phyloP scores from a whole-genome alignment of 176 grass and related monocot species.

The Carex scoparia region DNA sequence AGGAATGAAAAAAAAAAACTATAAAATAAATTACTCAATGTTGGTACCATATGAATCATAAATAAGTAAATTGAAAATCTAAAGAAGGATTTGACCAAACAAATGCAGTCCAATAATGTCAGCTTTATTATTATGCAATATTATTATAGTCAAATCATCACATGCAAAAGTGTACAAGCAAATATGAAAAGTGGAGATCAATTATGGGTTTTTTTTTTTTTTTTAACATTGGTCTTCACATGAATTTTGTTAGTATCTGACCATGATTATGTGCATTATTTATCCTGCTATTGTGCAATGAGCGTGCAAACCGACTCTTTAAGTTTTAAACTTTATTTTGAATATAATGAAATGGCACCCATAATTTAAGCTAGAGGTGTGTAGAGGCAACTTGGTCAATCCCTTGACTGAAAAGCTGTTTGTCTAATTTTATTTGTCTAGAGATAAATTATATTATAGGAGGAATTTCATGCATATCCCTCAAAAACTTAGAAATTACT shows the following conservation, averaged over 20 bases:
- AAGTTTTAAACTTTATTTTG: too few relatives aligned
- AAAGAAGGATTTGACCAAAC: not conserved
- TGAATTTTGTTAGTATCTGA: not conserved
- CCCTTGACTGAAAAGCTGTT: too few relatives aligned
- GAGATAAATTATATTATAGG: too few relatives aligned
- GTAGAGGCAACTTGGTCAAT: too few relatives aligned
- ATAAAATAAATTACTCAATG: not conserved
- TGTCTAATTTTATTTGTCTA: too few relatives aligned
- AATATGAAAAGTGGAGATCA: not conserved
- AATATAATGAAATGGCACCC: too few relatives aligned
- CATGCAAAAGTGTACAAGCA: conserved; percentile 9
- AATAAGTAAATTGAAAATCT: not conserved
- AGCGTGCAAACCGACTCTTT: not conserved
- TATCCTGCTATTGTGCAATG: not conserved
- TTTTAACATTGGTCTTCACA: not conserved
- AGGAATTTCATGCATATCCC: too few relatives aligned
- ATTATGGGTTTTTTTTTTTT: not conserved
- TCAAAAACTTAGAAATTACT: too few relatives aligned
- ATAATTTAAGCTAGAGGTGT: too few relatives aligned
- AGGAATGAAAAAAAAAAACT: not conserved
- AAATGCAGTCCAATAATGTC: not conserved
- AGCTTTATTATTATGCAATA: not conserved
- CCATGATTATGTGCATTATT: not conserved
- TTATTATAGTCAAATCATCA: not conserved
- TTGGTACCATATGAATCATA: not conserved